phyloP scores from a whole-genome alignment of 2,329 filamentous ascomycete species.

The Metarhizium rileyi region DNA sequence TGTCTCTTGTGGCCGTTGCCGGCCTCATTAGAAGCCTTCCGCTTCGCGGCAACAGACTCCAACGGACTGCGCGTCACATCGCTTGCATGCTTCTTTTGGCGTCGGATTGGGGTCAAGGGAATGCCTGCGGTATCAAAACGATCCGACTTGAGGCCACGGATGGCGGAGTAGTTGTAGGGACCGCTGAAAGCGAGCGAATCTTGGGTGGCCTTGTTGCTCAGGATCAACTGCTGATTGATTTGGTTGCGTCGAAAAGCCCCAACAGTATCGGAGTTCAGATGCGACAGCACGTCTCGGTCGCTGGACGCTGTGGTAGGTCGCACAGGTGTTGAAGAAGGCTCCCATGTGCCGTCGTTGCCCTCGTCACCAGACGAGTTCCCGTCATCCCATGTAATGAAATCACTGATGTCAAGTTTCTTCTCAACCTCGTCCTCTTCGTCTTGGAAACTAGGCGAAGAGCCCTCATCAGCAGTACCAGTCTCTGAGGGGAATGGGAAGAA shows the following conservation, averaged over 20 bases:
- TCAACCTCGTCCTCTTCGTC: slow-evolving; percentile 58
- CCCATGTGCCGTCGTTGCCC: slow-evolving; percentile 38
- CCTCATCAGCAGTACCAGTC: slow-evolving; percentile 42
- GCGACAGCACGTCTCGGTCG: slow-evolving; percentile 42
- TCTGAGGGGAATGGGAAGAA: slow-evolving; percentile 63
- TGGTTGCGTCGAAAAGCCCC: slow-evolving; percentile 68
- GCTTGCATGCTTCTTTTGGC: slow-evolving; percentile 40
- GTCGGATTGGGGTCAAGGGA: slow-evolving; percentile 58
- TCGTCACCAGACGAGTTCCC: slow-evolving; percentile 51
- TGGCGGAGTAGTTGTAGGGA: slow-evolving; percentile 48
- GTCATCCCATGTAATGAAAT: slow-evolving; percentile 62
- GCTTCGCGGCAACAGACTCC: slow-evolving; percentile 39
- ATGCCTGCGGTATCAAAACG: slow-evolving; percentile 55
- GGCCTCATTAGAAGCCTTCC: slow-evolving; percentile 41
- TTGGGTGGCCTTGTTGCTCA: slow-evolving; percentile 49
- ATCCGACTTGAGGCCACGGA: slow-evolving; percentile 55
- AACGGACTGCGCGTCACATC: slow-evolving; percentile 41
- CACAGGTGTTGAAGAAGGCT: slow-evolving; percentile 41
- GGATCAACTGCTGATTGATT: slow-evolving; percentile 50
- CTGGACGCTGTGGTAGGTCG: slow-evolving; percentile 39
- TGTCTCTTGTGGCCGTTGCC: slow-evolving; percentile 42
- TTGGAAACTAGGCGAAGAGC: slow-evolving; percentile 25
- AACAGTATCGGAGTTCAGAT: slow-evolving; percentile 57
- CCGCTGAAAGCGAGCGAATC: slow-evolving; percentile 54
- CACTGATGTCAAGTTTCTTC: slow-evolving; percentile 54